Base-by-base conservation (phyloP, 306 rosid species). In the Cucurbita moschata region DNA sequence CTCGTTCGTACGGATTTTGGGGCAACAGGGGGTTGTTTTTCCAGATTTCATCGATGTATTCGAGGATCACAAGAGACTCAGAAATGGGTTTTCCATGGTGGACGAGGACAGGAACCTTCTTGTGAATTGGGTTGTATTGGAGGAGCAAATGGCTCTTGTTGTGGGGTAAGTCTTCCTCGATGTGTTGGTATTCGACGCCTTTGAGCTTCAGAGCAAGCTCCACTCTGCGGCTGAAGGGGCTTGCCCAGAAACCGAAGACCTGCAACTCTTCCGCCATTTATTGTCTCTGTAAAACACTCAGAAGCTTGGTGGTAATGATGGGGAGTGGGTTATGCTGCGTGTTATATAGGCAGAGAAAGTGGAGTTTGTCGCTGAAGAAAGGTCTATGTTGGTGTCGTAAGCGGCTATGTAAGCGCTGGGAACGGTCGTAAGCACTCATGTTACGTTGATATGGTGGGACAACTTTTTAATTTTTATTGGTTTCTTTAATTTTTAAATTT, bases 51-150 rank as follows among this genome's bases (percentile, higher is more conserved):
- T 77, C 76, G 2, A 77, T 70, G 53, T 70, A 77, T 15, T 77
- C 63, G 0, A 77, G 53, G 30, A 77, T 60, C 1, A 77, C 18
- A 11, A 46, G 44, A 1, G 93, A 90, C 81, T 90, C 93, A 0
- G 79, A 70, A 0, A 90, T 10, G 16, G 88, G 77, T 6, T 81
- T 86, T 0, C 67, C 90, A 9, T 78, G 62, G 77, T 90, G 94
- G 52, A 86, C 54, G 0, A 85, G 70, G 37, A 86, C 83, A 19
- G 84, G 90, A 16, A 86, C 75, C 79, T 85, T 88, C 73, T 82
- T 82, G 76, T 86, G 62, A 72, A 88, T 58, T 3, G 94, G 91
- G 65, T 86, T 88, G 81, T 79, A 83, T 37, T 85, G 69, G 12
- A 90, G 60, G 16, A 90, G 85, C 40, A 16, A n/a, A 13, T 71